Evolutionary conservation across 805 yeast genomes (phyloP).

Genomic region (Candida multigemmis): DNA sequence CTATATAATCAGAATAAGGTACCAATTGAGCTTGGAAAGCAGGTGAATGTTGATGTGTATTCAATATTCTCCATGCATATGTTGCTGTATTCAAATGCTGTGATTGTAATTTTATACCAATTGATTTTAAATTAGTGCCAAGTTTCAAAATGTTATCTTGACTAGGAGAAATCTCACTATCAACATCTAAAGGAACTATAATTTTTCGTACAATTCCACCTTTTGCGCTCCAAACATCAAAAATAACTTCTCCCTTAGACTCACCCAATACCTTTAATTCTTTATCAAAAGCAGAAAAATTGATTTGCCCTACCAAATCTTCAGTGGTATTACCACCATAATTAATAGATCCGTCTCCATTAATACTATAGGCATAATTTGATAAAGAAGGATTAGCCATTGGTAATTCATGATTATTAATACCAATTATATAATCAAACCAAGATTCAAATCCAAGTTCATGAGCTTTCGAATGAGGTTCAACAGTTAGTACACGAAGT

Average conservation of each 20-base stretch:
- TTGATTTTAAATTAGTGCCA: slow-evolving; percentile 12
- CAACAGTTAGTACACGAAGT: slow-evolving; percentile 27
- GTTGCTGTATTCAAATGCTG: slow-evolving; percentile 69
- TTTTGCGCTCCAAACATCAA: slow-evolving; percentile 81
- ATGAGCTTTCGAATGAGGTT: slow-evolving; percentile 27
- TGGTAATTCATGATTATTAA: slow-evolving; percentile 61
- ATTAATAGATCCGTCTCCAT: slow-evolving; percentile 31
- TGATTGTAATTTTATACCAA: slow-evolving; percentile 70
- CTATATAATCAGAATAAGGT: slow-evolving; percentile 80
- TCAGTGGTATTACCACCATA: slow-evolving; percentile 23
- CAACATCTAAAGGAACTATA: slow-evolving; percentile 11
- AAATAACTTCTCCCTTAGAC: slow-evolving; percentile 29
- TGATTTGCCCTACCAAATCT: slow-evolving; percentile 26
- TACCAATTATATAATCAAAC: slow-evolving; percentile 80
- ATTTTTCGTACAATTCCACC: slow-evolving; percentile 50
- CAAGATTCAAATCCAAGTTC: slow-evolving; percentile 54
- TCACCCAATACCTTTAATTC: slow-evolving; percentile 29
- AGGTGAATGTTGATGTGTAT: slow-evolving; percentile 67
- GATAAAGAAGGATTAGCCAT: slow-evolving; percentile 24
- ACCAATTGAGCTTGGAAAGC: slow-evolving; percentile 77
- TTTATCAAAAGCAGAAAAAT: slow-evolving; percentile 32
- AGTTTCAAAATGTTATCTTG: slow-evolving; percentile 3
- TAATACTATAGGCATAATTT: slow-evolving; percentile 18
- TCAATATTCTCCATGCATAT: slow-evolving; percentile 79
- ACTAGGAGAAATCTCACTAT: slow-evolving; percentile 4